Evolutionary conservation across 129 eudicot genomes (phyloP).

Genomic region (Centaurea solstitialis): DNA sequence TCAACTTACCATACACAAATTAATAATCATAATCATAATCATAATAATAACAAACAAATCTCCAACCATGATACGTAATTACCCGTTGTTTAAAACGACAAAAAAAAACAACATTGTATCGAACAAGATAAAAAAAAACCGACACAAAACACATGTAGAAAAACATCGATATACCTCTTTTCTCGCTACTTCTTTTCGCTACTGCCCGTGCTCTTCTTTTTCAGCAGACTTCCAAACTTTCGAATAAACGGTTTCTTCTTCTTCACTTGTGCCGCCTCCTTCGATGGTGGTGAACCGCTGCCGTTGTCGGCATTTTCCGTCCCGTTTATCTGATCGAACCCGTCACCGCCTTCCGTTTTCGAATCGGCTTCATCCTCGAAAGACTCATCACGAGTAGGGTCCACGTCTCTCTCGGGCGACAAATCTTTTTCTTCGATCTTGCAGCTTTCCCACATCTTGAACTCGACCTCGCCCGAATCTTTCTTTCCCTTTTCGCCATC

Average conservation of each 20-base stretch:
- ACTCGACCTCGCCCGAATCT: slow-evolving; percentile 62
- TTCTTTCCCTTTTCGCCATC: slow-evolving; percentile 36
- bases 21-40: slow-evolving; percentile 14
- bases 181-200: slow-evolving; percentile 37
- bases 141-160: slow-evolving; percentile 37
- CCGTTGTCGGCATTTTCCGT: slow-evolving; percentile 56
- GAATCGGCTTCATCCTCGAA: slow-evolving; percentile 78
- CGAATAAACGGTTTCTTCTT: slow-evolving; percentile 84
- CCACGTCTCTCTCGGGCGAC: slow-evolving; percentile 68
- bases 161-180: slow-evolving; percentile 35
- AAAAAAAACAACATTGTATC: slow-evolving; percentile 31
- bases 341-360: slow-evolving; percentile 60
- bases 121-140: slow-evolving; percentile 15
- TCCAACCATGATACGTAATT: slow-evolving; percentile 50
- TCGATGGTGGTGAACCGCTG: slow-evolving; percentile 66
- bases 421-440: slow-evolving; percentile 88
- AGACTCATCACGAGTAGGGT: slow-evolving; percentile 52
- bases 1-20: slow-evolving; percentile 32
- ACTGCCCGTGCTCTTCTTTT: slow-evolving; percentile 72
- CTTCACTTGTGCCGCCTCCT: slow-evolving; percentile 61
- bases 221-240: slow-evolving; percentile 88
- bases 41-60: slow-evolving; percentile 36
- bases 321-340: slow-evolving; percentile 63
- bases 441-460: slow-evolving; percentile 99
- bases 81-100: slow-evolving; percentile 31